These are phyloP conservation scores for Volvox africanus DNA, from an alignment of 139 green algal species.

Conservation along the genomic window DNA sequence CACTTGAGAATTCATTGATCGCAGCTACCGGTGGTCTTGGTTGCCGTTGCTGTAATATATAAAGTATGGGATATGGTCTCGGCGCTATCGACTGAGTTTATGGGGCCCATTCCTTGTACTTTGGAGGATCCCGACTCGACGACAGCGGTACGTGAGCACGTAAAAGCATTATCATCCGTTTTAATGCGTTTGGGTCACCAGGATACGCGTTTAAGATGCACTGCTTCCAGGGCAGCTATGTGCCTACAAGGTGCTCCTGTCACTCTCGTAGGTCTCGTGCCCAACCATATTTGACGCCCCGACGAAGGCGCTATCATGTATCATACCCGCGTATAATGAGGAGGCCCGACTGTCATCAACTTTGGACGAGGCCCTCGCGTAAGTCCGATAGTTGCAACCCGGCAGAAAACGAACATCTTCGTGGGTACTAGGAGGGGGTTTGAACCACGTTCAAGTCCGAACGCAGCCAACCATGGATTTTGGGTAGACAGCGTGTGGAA, in stretches of 20 bases:
- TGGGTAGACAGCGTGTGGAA: too few species aligned
- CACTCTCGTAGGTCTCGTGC: conserved; percentile 53
- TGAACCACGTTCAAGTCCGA: too few species aligned
- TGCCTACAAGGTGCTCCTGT: too few species aligned
- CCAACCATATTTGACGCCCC: conserved; percentile 79
- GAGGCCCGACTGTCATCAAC: conserved; percentile 83
- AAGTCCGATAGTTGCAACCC: neutral
- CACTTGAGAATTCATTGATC: neutral
- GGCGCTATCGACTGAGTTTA: conserved; percentile 27
- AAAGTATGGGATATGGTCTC: conserved; percentile 19
- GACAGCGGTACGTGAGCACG: conserved; percentile 40
- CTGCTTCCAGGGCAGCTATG: too few species aligned
- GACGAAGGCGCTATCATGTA: conserved; percentile 81
- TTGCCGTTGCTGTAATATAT: neutral
- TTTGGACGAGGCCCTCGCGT: conserved; percentile 85
- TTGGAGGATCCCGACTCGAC: conserved; percentile 62
- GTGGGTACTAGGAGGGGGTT: too few species aligned
- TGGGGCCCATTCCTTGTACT: conserved; percentile 25
- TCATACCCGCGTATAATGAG: conserved; percentile 97
- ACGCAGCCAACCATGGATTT: too few species aligned
- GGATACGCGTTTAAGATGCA: too few species aligned
- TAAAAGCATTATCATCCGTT: too few species aligned
- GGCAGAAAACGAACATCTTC: too few species aligned
- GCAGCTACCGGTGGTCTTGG: conserved; percentile 5
- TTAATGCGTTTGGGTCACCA: too few species aligned